Evolutionary conservation across 2,329 filamentous ascomycete species (phyloP).

Genomic region (Trichoderma polysporum): DNA sequence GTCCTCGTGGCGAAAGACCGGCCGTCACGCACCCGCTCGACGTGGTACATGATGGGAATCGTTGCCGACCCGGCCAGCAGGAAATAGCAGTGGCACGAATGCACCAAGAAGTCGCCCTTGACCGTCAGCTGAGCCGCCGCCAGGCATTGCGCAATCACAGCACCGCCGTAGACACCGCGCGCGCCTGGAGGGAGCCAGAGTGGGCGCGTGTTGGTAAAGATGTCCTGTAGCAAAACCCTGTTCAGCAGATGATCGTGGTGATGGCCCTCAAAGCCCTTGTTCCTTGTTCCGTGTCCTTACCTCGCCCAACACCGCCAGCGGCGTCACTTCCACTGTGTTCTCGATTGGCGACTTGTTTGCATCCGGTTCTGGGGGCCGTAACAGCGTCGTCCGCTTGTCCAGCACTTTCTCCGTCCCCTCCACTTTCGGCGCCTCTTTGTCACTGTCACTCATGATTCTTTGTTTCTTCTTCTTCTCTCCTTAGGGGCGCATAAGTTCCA

Average conservation of each 20-base stretch:
- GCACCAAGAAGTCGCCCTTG: constrained; percentile 73
- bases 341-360: constrained; percentile 77
- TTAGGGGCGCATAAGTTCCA: not conserved
- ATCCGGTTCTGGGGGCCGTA: constrained; percentile 73
- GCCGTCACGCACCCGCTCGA: constrained; percentile 89
- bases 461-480: not conserved
- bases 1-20: constrained; percentile 88
- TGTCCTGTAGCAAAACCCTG: constrained; percentile 55
- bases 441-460: not conserved
- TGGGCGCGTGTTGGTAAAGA: constrained; percentile 91
- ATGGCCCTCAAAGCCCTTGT: not conserved
- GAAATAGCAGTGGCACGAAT: constrained; percentile 99
- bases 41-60: constrained; percentile 89
- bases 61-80: constrained; percentile 83
- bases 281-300: constrained; percentile 46
- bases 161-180: constrained; percentile 88
- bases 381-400: constrained; percentile 37
- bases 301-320: constrained; percentile 71
- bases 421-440: not conserved
- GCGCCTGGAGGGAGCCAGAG: constrained; percentile 92
- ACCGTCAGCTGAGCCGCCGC: constrained; percentile 87
- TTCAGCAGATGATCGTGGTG: not conserved
- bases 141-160: constrained; percentile 89
- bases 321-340: constrained; percentile 83
- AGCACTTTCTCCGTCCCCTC: constrained; percentile 9